Base-by-base conservation (phyloP, 768 basidiomycete genomes). In the Boletus vinaceobasis region DNA sequence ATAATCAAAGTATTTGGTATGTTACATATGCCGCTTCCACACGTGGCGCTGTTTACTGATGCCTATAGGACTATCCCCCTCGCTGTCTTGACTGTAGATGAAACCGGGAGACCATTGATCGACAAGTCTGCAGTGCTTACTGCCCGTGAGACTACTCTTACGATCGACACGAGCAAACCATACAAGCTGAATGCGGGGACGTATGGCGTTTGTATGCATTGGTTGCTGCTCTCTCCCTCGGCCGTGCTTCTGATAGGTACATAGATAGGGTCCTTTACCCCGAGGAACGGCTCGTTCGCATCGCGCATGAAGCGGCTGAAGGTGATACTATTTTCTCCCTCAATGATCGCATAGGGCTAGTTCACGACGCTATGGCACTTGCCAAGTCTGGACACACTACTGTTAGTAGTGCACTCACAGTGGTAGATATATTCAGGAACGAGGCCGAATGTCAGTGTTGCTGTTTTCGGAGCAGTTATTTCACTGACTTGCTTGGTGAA, bases 141-240 rank as follows among this genome's bases (percentile, higher is more conserved):
- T 56, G 78, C 83, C 43, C 82, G 92, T 36, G 86, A 93, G 68
- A 79, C 77, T 37, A 77, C 75, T 19, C 80, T 94, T 60, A 69
- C 80, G 19, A 61, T 98, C n/a, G 86, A 92, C 68, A 89, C 84
- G 13, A 82, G 72, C 68, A 83, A 80, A 65, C 76, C 84, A 6
- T 98, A 87, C 79, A 98, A 98, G 74, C 74, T 98, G 57, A 98
- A 98, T 66, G 88, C 87, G 3, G 87, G 87, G 39, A 94, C 93
- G 1, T 81, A 82, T 48, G 93, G 95, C 55, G 90, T 96, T 61
- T 98, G 92, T 92, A 61, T 58, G 92, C 1, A 37, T 43, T 77
- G 9, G n/a, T 38, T 35, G 10, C 51, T 57, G 19, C 43, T 21
- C 48, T 46, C 11, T 7, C 11, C 32, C 21, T 27, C 7, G 19